These are phyloP conservation scores for Trametes villosa DNA, from an alignment of 768 basidiomycete genomes.

Conservation along the genomic window DNA sequence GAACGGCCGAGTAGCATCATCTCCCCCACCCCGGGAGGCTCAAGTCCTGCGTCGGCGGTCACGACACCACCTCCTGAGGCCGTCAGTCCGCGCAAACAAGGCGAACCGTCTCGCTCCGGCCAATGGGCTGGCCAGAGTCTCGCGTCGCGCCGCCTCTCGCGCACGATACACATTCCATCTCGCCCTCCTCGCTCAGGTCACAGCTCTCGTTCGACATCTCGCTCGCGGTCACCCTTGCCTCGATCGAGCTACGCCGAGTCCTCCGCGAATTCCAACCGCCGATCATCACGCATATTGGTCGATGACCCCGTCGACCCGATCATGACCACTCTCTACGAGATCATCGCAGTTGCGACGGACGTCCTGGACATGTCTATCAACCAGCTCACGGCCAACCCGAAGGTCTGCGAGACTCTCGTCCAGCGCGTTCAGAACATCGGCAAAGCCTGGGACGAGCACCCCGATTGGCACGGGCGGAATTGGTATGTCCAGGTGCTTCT, in stretches of 20 bases:
- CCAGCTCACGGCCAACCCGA: constrained; percentile 84
- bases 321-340: constrained; percentile 86
- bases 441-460: constrained; percentile 95
- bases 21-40: constrained; percentile 52
- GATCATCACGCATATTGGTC: constrained; percentile 80
- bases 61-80: constrained; percentile 64
- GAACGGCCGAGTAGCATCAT: constrained; percentile 62
- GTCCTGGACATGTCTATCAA: constrained; percentile 87
- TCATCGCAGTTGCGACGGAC: constrained; percentile 93
- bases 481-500: constrained; percentile 98
- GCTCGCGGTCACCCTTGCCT: constrained; percentile 92
- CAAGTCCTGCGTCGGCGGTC: constrained; percentile 52
- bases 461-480: constrained; percentile 95
- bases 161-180: constrained; percentile 77
- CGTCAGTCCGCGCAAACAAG: constrained; percentile 65
- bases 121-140: constrained; percentile 56
- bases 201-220: constrained; percentile 92
- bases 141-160: constrained; percentile 80
- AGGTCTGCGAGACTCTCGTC: constrained; percentile 84
- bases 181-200: constrained; percentile 72
- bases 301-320: constrained; percentile 90
- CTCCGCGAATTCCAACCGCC: constrained; percentile 66
- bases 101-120: constrained; percentile 46
- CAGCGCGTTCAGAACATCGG: constrained; percentile 91
- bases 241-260: constrained; percentile 70